Base-by-base conservation (phyloP, 306 rosid species). In the Pachyrhizus erosus region DNA sequence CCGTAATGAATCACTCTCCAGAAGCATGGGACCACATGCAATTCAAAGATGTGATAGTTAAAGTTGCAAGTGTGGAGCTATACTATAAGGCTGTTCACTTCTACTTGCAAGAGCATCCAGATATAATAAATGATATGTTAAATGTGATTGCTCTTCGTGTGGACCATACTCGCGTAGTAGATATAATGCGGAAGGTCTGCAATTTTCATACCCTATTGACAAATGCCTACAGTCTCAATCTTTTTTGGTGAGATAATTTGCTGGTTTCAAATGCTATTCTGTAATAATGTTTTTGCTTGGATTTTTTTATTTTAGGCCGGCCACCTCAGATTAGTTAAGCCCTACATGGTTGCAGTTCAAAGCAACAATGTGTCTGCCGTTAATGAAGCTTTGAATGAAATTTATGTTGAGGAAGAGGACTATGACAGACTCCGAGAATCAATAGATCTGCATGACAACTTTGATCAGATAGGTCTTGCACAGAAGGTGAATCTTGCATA, bases 341-440 rank as follows among this genome's bases (percentile, higher is more conserved):
- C 97, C 34, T 94, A 94, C 90, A 94, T 94, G 98, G 85, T 94
- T 83, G 94, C 98, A 23, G 98, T 94, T 83, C 98, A 94, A 90
- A 94, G 98, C 88, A 94, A 91, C 92, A 94, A 94, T 73, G 98
- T 94, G 68, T 77, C 93, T 73, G 98, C 98, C 84, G 93, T 94
- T 72, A 94, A 94, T 75, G 98, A 94, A 80, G 98, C 98, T 70
- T 83, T 94, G 90, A 94, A 94, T 84, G 98, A 87, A 81, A 94
- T 94, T 57, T 94, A 92, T 26, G 90, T 89, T 54, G 98, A 94
- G 89, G 97, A 94, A 85, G 98, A 94, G 82, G 98, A 94, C 88
- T 94, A 91, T 72, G 98, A 94, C 58, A 89, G 97, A 88, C 87
- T 94, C 77, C 98, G 97, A 52, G 98, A 94, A 88, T 94, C 98